Conservation (phyloP, 192 early-diverging fungal genomes). For the Martensiomyces pterosporus region DNA sequence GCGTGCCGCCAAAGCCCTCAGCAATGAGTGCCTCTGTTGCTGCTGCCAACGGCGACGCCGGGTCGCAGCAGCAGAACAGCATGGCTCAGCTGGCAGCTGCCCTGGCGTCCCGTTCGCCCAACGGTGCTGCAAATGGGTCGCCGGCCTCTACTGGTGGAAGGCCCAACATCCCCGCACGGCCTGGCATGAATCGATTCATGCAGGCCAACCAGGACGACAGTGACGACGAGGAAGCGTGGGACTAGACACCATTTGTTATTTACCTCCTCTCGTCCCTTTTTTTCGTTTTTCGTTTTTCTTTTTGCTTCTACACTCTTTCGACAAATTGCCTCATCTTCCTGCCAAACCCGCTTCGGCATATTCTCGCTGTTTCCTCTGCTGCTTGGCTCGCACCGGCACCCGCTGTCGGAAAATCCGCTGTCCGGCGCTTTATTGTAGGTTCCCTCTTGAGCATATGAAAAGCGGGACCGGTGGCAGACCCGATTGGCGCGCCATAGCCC, state of each 20-base stretch:
- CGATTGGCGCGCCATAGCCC: too few species aligned
- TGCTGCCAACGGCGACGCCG: conserved; percentile 1
- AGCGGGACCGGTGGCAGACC: too few species aligned
- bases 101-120: conserved; percentile 39
- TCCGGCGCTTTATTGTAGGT: too few species aligned
- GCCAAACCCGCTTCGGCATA: too few species aligned
- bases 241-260: conserved; percentile 3
- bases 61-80: conserved; percentile 19
- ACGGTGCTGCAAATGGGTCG: conserved; percentile 3
- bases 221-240: conserved; percentile 43
- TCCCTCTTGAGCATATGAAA: too few species aligned
- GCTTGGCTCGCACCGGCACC: too few species aligned
- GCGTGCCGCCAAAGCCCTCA: conserved; percentile 23
- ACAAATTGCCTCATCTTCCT: too few species aligned
- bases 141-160: conserved; percentile 6
- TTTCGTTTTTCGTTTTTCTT: conserved; percentile 3
- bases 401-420: too few species aligned
- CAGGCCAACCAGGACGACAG: conserved; percentile 46
- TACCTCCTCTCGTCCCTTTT: conserved; percentile 3
- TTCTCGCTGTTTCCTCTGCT: too few species aligned
- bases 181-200: conserved; percentile 37
- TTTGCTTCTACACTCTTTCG: too few species aligned
- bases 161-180: conserved; percentile 24
- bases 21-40: conserved; percentile 12
- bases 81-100: conserved; percentile 48